These are phyloP conservation scores for Thymus quinquecostatus DNA, from an alignment of 257 asterid species.

Conservation along the genomic window DNA sequence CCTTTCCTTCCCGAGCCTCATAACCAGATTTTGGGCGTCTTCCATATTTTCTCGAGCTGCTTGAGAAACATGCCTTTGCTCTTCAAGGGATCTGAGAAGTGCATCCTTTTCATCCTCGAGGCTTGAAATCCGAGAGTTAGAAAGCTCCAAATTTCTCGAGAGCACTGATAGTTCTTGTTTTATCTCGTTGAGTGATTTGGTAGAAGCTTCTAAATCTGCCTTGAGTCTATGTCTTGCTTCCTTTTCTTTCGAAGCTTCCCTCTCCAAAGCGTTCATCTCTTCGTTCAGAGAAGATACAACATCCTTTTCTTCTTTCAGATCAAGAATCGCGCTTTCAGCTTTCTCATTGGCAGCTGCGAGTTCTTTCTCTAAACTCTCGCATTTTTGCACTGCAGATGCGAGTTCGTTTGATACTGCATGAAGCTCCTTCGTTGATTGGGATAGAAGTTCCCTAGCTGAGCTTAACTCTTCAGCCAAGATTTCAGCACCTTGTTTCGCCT, in stretches of 20 bases:
- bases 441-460: conserved; percentile 50
- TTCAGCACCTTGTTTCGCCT: conserved; percentile 48
- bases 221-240: conserved; percentile 59
- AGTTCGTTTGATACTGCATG: conserved; percentile 46
- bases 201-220: conserved; percentile 56
- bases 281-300: conserved; percentile 43
- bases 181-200: conserved; percentile 61
- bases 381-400: conserved; percentile 40
- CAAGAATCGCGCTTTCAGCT: conserved; percentile 48
- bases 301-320: conserved; percentile 56
- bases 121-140: conserved; percentile 51
- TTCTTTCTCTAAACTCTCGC: conserved; percentile 54
- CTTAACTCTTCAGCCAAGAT: conserved; percentile 52
- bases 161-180: conserved; percentile 47
- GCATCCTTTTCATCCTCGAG: conserved; percentile 66
- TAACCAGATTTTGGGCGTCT: conserved; percentile 67
- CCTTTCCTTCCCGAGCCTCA: conserved; percentile 66
- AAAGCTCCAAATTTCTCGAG: conserved; percentile 56
- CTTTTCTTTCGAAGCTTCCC: conserved; percentile 43
- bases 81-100: conserved; percentile 50
- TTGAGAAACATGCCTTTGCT: conserved; percentile 54
- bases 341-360: conserved; percentile 53
- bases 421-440: conserved; percentile 49
- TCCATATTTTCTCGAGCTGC: conserved; percentile 79
- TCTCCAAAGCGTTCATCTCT: conserved; percentile 56